Evolutionary conservation across 2,329 filamentous ascomycete species (phyloP).

Genomic region (Xylariaceae sp.): DNA sequence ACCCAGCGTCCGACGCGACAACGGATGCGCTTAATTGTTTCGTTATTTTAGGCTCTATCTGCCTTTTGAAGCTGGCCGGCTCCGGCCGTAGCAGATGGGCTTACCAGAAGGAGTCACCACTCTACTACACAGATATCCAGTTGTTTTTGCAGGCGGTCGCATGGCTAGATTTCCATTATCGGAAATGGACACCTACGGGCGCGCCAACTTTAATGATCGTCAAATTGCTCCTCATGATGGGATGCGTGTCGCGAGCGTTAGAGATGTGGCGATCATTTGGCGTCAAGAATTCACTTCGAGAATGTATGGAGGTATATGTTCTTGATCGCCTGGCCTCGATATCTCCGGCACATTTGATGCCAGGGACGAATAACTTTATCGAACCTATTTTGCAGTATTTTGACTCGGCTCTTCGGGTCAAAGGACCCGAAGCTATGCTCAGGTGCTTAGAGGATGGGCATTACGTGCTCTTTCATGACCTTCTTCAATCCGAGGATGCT

Average conservation of each 20-base stretch:
- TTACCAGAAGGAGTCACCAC: conserved; percentile 15
- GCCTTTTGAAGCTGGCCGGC: conserved; percentile 27
- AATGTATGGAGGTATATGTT: conserved; percentile 49
- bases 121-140: conserved; percentile 24
- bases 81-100: conserved; percentile 4
- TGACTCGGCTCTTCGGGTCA: conserved; percentile 35
- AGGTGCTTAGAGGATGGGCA: conserved; percentile 46
- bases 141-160: conserved; percentile 44
- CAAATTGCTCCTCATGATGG: conserved; percentile 47
- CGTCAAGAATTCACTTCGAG: conserved; percentile 54
- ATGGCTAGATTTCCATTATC: conserved; percentile 45
- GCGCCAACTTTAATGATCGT: conserved; percentile 46
- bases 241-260: conserved; percentile 43
- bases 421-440: conserved; percentile 38
- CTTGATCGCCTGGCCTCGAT: conserved; percentile 51
- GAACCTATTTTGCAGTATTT: conserved; percentile 44
- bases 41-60: conserved; percentile 25
- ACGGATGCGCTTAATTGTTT: conserved; percentile 26
- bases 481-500: conserved; percentile 40
- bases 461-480: conserved; percentile 46
- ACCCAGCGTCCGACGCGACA: conserved; percentile 5
- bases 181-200: conserved; percentile 26
- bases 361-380: conserved; percentile 27
- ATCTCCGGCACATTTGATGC: conserved; percentile 40
- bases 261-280: conserved; percentile 46